These are phyloP conservation scores for Calvatia gigantea DNA, from an alignment of 768 basidiomycete genomes.

Conservation along the genomic window DNA sequence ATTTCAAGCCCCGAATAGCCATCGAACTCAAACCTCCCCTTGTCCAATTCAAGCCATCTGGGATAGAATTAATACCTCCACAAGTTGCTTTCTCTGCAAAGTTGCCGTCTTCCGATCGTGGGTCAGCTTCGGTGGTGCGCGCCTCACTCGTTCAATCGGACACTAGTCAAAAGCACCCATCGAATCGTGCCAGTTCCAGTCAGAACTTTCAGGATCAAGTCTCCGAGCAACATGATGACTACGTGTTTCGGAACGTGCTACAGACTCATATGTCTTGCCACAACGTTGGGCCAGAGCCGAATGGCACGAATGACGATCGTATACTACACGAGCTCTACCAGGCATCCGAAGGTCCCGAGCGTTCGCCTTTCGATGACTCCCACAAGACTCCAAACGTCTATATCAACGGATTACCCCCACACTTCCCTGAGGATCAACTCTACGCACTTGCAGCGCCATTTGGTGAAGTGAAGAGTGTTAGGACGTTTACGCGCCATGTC, in stretches of 20 bases:
- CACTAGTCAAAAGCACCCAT: neutral
- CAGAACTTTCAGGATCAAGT: neutral
- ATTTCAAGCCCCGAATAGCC: constrained; percentile 9
- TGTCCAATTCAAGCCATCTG: constrained; percentile 6
- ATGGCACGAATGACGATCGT: neutral
- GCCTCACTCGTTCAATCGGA: neutral
- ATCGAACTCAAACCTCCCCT: constrained; percentile 5
- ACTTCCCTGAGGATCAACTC: constrained; percentile 78
- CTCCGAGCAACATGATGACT: neutral
- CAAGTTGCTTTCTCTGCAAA: neutral
- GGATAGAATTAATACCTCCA: neutral
- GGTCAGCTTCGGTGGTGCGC: neutral
- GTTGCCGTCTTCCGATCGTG: neutral
- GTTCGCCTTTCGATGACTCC: neutral
- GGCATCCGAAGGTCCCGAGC: neutral
- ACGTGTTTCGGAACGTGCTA: neutral
- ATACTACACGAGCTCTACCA: neutral
- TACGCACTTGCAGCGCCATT: constrained; percentile 70
- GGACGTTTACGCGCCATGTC: constrained; percentile 82
- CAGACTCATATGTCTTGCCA: neutral
- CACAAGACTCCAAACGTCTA: constrained; percentile 75
- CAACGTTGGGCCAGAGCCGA: neutral
- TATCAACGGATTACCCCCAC: constrained; percentile 83
- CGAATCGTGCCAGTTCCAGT: constrained; percentile 6
- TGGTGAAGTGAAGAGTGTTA: constrained; percentile 70